Evolutionary conservation across 192 early-diverging fungal species (phyloP), one percentile per base, ranked within the genome.

Genomic region (Polychytrium aggregatum): DNA sequence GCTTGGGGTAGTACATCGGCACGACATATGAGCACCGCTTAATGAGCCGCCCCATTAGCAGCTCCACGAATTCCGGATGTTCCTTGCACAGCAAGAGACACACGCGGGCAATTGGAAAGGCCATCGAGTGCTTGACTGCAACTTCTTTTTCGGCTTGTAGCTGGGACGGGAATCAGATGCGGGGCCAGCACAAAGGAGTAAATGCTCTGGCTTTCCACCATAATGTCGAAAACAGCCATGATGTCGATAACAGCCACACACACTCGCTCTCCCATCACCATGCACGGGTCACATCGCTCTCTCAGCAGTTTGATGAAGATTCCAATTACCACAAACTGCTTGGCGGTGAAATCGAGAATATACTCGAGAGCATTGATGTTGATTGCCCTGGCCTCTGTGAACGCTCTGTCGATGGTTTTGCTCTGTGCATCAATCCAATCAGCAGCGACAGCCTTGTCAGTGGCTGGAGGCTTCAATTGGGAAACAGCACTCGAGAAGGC

Each of bases 21-120:
- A 82, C 67, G 6, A 85, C 50, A 48, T 80, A 87, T 2, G 72
- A 72, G 45, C 85, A 87, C 24, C 76, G 65, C 47, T 83, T 87
- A 29, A 68, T 51, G 14, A 91, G 42, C 13, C 84, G 63, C 18
- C 77, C 76, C 22, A 87, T 61, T 13, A 87, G 41, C 11, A 83
- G 68, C 1, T 70, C 62, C 7, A 73, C 46, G 18, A 88, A 79
- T 16, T 64, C 62, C 8, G 71, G 61, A 50, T 85, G 77, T 10
- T 62, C 57, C 0, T 59, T 57, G 41, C 64, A 74, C 2, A 89
- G 38, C 43, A 83, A 40, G 16, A 83, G 69, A 20, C 66, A 62
- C 1, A 86, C 63, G 38, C 77, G 59, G 5, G 81, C 86, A 5
- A 87, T 34, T 5, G 83, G 78, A 40, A 77, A 84, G 0, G 84